These are phyloP conservation scores for Nitzschia palea DNA, from an alignment of 108 stramenopile genomes.

Conservation along the genomic window DNA sequence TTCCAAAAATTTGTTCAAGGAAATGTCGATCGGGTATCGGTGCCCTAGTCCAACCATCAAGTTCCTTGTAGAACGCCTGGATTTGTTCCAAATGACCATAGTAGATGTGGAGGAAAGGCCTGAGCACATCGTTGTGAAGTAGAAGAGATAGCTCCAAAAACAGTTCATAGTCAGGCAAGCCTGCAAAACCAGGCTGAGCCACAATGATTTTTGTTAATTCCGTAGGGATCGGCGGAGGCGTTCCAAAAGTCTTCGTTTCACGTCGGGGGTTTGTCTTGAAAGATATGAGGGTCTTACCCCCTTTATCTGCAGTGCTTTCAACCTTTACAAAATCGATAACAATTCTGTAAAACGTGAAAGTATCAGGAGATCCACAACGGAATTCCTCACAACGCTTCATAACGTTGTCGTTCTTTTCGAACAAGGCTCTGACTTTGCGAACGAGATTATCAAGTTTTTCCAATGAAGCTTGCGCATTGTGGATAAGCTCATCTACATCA, in stretches of 20 bases:
- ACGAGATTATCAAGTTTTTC: background rate
- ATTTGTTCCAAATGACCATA: conserved; percentile 20
- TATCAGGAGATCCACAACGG: background rate
- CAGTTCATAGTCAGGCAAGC: conserved; percentile 3
- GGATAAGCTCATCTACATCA: background rate
- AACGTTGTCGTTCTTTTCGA: background rate
- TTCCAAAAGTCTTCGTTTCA: background rate
- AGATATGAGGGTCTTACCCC: background rate
- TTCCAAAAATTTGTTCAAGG: background rate
- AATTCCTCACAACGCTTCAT: background rate
- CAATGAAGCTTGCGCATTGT: background rate
- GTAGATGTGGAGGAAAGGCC: conserved; percentile 17
- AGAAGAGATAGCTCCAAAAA: conserved; percentile 4
- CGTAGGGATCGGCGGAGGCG: background rate
- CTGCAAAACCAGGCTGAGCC: background rate
- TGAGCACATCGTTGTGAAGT: conserved; percentile 5
- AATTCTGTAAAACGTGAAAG: background rate
- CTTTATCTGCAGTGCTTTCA: background rate
- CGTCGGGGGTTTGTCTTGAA: background rate
- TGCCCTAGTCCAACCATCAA: background rate
- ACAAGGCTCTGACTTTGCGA: background rate
- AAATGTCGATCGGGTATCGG: background rate
- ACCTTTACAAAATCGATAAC: background rate
- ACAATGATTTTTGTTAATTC: conserved; percentile 2
- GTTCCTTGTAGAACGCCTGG: background rate